A percentile compares a stretch with the other conserved stretches of the same genome.
These are phyloP conservation scores for Lipomyces lipofer DNA, from an alignment of 805 yeast species.

Conservation along the genomic window DNA sequence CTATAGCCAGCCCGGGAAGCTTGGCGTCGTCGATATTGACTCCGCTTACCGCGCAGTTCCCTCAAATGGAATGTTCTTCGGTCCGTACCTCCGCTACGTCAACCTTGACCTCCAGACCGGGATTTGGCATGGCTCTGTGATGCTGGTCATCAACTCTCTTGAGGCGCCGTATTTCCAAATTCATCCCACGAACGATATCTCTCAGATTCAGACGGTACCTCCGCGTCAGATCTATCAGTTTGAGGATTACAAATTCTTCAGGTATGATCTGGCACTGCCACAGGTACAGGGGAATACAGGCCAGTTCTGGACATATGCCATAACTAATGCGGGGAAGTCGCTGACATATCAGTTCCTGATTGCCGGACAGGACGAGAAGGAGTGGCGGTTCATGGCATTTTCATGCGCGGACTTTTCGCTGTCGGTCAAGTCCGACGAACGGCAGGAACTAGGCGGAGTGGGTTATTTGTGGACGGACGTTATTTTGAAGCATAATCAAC, in stretches of 20 bases:
- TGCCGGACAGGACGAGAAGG: constrained; percentile 21
- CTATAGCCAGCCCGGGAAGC: constrained; percentile 26
- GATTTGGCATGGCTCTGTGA: constrained; percentile 26
- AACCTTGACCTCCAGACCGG: constrained; percentile 24
- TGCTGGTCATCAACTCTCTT: constrained; percentile 16
- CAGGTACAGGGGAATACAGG: constrained; percentile 9
- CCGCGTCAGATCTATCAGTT: constrained; percentile 17
- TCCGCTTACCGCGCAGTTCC: constrained; percentile 18
- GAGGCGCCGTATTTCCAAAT: constrained; percentile 26
- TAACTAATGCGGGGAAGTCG: constrained; percentile 20
- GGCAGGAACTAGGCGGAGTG: constrained; percentile 50
- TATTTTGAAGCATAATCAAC: constrained; percentile 57
- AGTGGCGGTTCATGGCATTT: constrained; percentile 30
- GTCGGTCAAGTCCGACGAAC: constrained; percentile 24
- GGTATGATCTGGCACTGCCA: constrained; percentile 14
- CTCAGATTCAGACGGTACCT: constrained; percentile 15
- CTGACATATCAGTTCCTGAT: constrained; percentile 28
- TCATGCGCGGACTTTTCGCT: constrained; percentile 31
- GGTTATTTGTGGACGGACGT: constrained; percentile 89
- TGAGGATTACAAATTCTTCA: constrained; percentile 18
- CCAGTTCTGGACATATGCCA: constrained; percentile 28
- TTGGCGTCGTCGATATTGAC: constrained; percentile 24
- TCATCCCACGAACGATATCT: constrained; percentile 24
- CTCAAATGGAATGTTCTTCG: constrained; percentile 26
- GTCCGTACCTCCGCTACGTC: constrained; percentile 28